Conservation (phyloP, 1,284 basidiomycete species). For the Ustilago hordei region DNA sequence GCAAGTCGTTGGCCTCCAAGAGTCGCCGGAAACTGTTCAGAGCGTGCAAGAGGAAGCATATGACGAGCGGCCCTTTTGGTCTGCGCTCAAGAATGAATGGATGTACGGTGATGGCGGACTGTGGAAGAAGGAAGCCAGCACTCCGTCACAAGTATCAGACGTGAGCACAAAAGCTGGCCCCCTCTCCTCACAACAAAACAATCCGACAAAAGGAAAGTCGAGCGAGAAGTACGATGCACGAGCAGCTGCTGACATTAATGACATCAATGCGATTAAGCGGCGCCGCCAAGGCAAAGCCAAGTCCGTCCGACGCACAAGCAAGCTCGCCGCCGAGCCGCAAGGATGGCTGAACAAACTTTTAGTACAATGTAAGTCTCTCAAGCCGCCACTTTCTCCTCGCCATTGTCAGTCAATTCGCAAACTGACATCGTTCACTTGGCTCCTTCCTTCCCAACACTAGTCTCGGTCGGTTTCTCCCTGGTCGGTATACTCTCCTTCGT, state of each 20-base stretch:
- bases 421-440: not conserved
- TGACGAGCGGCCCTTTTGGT: conserved; percentile 36
- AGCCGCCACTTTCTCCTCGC: not conserved
- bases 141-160: not conserved
- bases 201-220: conserved; percentile 3
- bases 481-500: conserved; percentile 56
- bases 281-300: conserved; percentile 12
- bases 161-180: not conserved
- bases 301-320: conserved; percentile 2
- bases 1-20: conserved; percentile 32
- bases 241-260: conserved; percentile 19
- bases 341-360: conserved; percentile 37
- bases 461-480: conserved; percentile 55
- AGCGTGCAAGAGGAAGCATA: conserved; percentile 2
- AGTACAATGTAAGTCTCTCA: conserved; percentile 35
- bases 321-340: conserved; percentile 4
- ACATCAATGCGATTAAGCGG: conserved; percentile 5
- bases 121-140: conserved; percentile 23
- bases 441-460: conserved; percentile 1
- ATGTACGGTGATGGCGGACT: conserved; percentile 51
- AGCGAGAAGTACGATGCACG: conserved; percentile 39
- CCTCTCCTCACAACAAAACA: not conserved
- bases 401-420: too few relatives aligned
- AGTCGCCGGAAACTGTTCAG: not conserved
- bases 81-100: conserved; percentile 46